Base-by-base conservation (phyloP, 306 rosid species). In the Rosa chinensis region DNA sequence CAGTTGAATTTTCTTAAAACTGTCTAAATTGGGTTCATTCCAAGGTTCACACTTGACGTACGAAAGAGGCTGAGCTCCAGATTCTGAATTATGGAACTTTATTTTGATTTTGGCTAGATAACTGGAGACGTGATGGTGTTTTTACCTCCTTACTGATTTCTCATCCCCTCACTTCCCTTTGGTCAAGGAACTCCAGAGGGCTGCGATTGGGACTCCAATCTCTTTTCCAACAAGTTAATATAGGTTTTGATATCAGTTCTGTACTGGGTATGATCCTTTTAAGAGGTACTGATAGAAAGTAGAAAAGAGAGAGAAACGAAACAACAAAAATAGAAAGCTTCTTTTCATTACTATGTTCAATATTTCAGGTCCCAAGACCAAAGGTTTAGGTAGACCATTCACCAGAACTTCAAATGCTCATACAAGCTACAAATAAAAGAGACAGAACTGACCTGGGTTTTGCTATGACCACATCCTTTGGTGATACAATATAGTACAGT, bases 391-490 rank as follows among this genome's bases (percentile, higher is more conserved):
- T 20, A 42, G 16, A 50, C 6, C 11, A 37, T 68, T 53, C 28
- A 39, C 25, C 43, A 14, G 21, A 28, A 32, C 28, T 17, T 16
- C 28, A 39, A 63, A 59, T 45, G 9, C 18, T 28, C 63, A 70
- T 17, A 70, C 40, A 74, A 43, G 73, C 71, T 35, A 35, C 68
- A 74, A 48, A 67, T 66, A 25, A 77, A 17, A 35, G 75, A 66
- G 52, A 50, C 35, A 55, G 49, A 64, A 85, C 85, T 76, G 23
- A 95, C 99, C 99, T 95, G 74, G 99, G 99, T 84, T 95, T 95
- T 61, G 96, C 99, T 88, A 93, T 95, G 71, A 95, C 97, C 48
- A 93, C 96, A 82, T 95, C 99, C 89, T 93, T 95, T 73, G 93
- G 98, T 83, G 98, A 95, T 82, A 95, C 95, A 73, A 95, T 86